phyloP scores from a whole-genome alignment of 2,329 filamentous ascomycete genomes.

The Aureobasidium mangrovei region DNA sequence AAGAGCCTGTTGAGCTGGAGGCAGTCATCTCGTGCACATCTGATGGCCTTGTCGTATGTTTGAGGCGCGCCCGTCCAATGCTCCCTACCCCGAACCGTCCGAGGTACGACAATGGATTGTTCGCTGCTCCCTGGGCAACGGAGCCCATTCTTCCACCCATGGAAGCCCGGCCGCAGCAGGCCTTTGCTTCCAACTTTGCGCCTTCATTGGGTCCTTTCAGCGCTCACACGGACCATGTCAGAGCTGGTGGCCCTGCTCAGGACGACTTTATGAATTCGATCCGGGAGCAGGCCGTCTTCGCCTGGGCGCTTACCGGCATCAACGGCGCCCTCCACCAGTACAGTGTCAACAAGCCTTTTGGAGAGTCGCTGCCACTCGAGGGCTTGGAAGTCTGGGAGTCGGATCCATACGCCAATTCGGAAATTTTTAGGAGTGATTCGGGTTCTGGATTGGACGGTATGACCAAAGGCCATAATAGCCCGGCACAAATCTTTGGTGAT shows the following conservation, averaged over 20 bases:
- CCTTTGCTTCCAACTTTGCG: constrained; percentile 27
- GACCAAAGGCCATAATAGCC: constrained; percentile 14
- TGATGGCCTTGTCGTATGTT: constrained; percentile 73
- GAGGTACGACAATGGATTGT: constrained; percentile 54
- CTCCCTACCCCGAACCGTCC: constrained; percentile 47
- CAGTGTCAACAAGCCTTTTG: constrained; percentile 51
- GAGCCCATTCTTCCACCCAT: constrained; percentile 49
- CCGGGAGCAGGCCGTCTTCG: constrained; percentile 78
- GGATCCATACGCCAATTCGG: constrained; percentile 18
- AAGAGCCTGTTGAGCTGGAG: constrained; percentile 60
- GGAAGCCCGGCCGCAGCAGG: constrained; percentile 26
- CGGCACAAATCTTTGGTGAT: constrained; percentile 24
- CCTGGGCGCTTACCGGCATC: constrained; percentile 73
- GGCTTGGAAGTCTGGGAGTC: constrained; percentile 53
- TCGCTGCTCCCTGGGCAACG: constrained; percentile 70
- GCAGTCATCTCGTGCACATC: constrained; percentile 88
- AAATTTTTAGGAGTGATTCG: constrained; percentile 13
- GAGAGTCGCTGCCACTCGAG: constrained; percentile 53
- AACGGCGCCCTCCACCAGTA: constrained; percentile 64
- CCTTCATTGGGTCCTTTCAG: constrained; percentile 28
- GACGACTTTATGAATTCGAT: constrained; percentile 70
- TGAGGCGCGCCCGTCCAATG: constrained; percentile 63
- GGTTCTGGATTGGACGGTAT: constrained; percentile 15
- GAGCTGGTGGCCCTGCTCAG: constrained; percentile 42
- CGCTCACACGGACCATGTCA: constrained; percentile 18